phyloP scores from a whole-genome alignment of 257 asterid genomes.

The Nicotiana obtusifolia region DNA sequence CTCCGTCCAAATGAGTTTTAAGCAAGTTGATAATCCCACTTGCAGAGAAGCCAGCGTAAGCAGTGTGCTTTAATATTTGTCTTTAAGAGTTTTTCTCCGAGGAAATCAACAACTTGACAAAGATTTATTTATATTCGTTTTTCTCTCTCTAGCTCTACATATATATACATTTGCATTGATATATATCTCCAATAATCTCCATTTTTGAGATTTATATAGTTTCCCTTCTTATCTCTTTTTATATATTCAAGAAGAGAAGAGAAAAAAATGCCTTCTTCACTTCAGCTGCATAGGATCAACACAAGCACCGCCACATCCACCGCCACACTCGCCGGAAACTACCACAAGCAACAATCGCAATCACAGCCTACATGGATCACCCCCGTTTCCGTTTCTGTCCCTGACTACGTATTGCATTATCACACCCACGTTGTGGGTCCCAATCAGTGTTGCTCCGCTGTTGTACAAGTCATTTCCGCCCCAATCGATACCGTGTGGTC shows the following conservation, averaged over 20 bases:
- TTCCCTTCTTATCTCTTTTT: neutral
- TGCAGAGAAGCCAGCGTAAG: conserved; percentile 38
- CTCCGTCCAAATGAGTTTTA: conserved; percentile 27
- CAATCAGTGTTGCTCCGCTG: conserved; percentile 68
- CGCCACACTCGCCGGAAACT: neutral
- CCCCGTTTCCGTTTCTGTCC: conserved; percentile 35
- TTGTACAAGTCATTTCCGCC: conserved; percentile 47
- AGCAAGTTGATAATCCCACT: conserved; percentile 69
- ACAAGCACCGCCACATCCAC: conserved; percentile 15
- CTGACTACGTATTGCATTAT: conserved; percentile 41
- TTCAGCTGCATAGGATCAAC: conserved; percentile 50
- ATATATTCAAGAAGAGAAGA: neutral
- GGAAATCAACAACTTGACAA: conserved; percentile 31
- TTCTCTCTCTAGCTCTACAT: neutral
- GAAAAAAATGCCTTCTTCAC: conserved; percentile 46
- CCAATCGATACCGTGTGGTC: conserved; percentile 66
- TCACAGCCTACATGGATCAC: conserved; percentile 27
- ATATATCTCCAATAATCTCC: neutral
- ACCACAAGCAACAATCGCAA: conserved; percentile 18
- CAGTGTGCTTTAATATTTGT: conserved; percentile 5
- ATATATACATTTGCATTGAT: neutral
- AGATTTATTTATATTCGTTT: conserved; percentile 2
- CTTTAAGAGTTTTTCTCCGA: conserved; percentile 16
- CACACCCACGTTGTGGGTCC: conserved; percentile 60
- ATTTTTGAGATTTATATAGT: neutral